Evolutionary conservation across 345 rosid genomes (phyloP), one percentile per base, ranked within the genome.

Genomic region (Euphorbia lathyris): DNA sequence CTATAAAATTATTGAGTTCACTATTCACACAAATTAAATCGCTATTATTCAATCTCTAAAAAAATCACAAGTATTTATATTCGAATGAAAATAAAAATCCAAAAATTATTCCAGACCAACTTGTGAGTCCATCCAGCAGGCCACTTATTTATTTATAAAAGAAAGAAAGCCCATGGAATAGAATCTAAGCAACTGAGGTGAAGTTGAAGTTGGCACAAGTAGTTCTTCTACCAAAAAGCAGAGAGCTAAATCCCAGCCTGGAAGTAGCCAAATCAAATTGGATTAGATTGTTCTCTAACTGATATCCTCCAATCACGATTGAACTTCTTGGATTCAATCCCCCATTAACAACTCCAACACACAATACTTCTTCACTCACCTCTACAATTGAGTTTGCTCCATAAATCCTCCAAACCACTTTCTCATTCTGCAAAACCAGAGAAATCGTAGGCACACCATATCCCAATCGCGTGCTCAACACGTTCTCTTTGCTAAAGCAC

Each of bases 401-500:
- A 20, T 23, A 72, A 13, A 75, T 70, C 30, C 75, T 78, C 84
- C 82, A 78, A 20, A 1, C 8, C 40, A 50, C 71, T 12, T 22
- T 30, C 26, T 40, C 40, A 45, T 73, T 65, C 59, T 76, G 58
- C 45, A 74, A 13, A 34, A 53, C 79, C 22, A 78, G 69, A 22
- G 71, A 70, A 1, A 81, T 75, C 0, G 36, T 27, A 0, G 80
- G 84, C 71, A 75, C 84, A 5, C 56, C 71, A 0, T 53, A 42
- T 6, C 86, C 86, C 16, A 67, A 50, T 9, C 59, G 27, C 5
- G 93, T 90, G 60, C 68, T 30, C 0, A 36, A 38, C 5, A 87
- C 66, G 70, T 78, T 80, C 5, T 50, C 0, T 0, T 81, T 65
- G 71, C 74, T 81, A 79, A 87, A 90, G 74, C 96, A 92, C 30